These are phyloP conservation scores for Mrakia gelida DNA, from an alignment of 768 basidiomycete genomes.

Conservation along the genomic window DNA sequence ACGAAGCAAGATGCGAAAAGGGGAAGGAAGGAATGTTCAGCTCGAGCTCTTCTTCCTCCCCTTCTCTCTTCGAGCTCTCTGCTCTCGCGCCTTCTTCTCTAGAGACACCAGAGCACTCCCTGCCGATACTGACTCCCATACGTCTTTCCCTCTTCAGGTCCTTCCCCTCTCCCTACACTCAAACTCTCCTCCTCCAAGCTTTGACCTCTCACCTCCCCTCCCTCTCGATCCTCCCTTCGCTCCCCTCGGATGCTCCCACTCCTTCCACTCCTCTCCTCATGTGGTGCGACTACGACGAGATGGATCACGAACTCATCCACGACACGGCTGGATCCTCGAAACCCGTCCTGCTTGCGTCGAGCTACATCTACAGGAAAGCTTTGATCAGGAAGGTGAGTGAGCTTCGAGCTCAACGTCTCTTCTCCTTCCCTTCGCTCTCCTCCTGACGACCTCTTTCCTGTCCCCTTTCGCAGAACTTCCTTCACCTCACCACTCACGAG, in stretches of 20 bases:
- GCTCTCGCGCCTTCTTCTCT: neutral
- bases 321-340: slow-evolving; percentile 36
- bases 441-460: neutral
- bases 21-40: slow-evolving; percentile 2
- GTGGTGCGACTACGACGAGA: slow-evolving; percentile 79
- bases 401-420: neutral
- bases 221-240: slow-evolving; percentile 42
- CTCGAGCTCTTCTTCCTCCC: neutral
- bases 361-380: slow-evolving; percentile 83
- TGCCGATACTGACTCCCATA: neutral
- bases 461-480: slow-evolving; percentile 63
- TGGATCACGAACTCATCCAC: slow-evolving; percentile 67
- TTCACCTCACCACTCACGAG: slow-evolving; percentile 67
- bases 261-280: slow-evolving; percentile 40
- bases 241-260: slow-evolving; percentile 35
- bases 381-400: slow-evolving; percentile 59
- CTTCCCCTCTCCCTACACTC: slow-evolving; percentile 60
- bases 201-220: slow-evolving; percentile 44
- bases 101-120: neutral
- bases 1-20: neutral
- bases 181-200: slow-evolving; percentile 51
- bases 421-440: neutral
- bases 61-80: neutral
- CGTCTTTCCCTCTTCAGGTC: slow-evolving; percentile 34
- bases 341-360: slow-evolving; percentile 59